phyloP scores from a whole-genome alignment of 345 rosid genomes.

The Eucalyptus shirleyi region DNA sequence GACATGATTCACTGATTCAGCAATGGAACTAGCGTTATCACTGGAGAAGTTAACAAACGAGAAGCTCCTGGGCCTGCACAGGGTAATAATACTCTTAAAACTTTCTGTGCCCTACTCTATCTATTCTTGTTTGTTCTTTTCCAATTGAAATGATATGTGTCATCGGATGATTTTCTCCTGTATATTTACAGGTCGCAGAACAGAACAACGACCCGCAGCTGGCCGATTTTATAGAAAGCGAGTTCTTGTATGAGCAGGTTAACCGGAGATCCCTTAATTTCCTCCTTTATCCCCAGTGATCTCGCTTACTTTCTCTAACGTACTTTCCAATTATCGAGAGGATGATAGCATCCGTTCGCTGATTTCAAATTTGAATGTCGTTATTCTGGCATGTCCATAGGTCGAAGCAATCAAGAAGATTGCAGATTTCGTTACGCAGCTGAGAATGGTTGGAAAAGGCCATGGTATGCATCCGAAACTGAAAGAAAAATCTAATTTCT shows the following conservation, averaged over 20 bases:
- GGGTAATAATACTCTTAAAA: conserved; percentile 2
- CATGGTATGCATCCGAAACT: conserved; percentile 42
- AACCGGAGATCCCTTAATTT: background rate
- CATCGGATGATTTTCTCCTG: background rate
- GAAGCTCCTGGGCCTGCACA: conserved; percentile 65
- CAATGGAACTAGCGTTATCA: conserved; percentile 85
- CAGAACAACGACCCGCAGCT: conserved; percentile 51
- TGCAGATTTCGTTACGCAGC: conserved; percentile 81
- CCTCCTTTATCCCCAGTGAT: background rate
- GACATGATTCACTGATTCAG: conserved; percentile 8
- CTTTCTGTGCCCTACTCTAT: background rate
- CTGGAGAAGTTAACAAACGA: conserved; percentile 83
- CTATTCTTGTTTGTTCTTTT: background rate
- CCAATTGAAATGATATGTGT: background rate
- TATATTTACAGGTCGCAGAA: conserved; percentile 45
- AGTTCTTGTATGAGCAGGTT: conserved; percentile 75
- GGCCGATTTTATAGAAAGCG: conserved; percentile 58
- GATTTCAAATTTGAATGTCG: background rate
- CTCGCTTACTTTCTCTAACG: background rate
- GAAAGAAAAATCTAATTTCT: background rate
- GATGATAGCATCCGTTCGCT: no score
- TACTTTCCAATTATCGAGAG: no score
- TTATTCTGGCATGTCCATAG: conserved; percentile 6
- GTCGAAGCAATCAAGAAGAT: conserved; percentile 76
- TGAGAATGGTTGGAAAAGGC: conserved; percentile 83